phyloP scores from a whole-genome alignment of 352 stramenopile species.

The Paralagenidium karlingii region DNA sequence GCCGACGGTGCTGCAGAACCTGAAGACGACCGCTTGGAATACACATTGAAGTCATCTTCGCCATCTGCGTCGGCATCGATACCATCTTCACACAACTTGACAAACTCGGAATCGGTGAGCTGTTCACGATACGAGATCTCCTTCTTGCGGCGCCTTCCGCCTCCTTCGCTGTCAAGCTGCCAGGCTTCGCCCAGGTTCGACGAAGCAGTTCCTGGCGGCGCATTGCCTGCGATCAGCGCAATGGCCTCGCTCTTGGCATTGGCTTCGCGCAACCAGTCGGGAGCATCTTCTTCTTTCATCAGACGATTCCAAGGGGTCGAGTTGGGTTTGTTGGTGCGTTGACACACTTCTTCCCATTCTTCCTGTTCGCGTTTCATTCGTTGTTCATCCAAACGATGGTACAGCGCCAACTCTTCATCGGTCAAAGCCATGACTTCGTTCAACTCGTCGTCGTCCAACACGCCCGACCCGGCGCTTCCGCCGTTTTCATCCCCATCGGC shows the following conservation, averaged over 20 bases:
- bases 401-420: slow-evolving; percentile 66
- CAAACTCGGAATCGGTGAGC: slow-evolving; percentile 79
- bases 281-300: slow-evolving; percentile 20
- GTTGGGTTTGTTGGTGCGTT: slow-evolving; percentile 24
- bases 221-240: slow-evolving; percentile 20
- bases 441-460: slow-evolving; percentile 76
- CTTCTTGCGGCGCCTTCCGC: slow-evolving; percentile 56
- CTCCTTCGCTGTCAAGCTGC: slow-evolving; percentile 35
- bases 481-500: slow-evolving; percentile 15
- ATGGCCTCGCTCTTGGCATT: slow-evolving; percentile 49
- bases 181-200: slow-evolving; percentile 47
- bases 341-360: slow-evolving; percentile 60
- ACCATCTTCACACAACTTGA: slow-evolving; percentile 81
- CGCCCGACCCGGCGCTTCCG: slow-evolving; percentile 46
- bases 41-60: slow-evolving; percentile 7
- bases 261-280: slow-evolving; percentile 60
- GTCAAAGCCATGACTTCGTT: slow-evolving; percentile 87
- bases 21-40: too few species aligned
- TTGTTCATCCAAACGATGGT: slow-evolving; percentile 59
- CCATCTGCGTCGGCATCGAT: slow-evolving; percentile 26
- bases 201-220: too few species aligned
- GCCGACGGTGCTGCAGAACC: too few species aligned
- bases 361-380: slow-evolving; percentile 40
- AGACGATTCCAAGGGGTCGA: background rate
- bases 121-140: slow-evolving; percentile 80